Percentiles rank a stretch among this genome's conserved stretches.
Evolutionary conservation across 2,329 filamentous ascomycete genomes (phyloP).

Genomic region (Parafenestella ontariensis): DNA sequence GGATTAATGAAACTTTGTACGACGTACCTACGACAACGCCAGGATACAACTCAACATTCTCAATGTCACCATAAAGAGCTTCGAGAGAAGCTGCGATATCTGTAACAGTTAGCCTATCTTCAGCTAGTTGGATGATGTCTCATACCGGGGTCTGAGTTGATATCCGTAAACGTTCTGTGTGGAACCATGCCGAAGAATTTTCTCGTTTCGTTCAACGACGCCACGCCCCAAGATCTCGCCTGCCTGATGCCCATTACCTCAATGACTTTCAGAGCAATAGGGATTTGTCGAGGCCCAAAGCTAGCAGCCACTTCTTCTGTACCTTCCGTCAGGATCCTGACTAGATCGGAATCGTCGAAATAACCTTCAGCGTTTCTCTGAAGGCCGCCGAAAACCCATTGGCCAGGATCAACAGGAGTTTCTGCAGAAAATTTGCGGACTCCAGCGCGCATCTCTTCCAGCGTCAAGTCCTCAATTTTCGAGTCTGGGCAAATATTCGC

Average conservation of each 20-base stretch:
- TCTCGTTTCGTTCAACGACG: constrained; percentile 79
- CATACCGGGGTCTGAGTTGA: constrained; percentile 59
- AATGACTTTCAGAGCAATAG: constrained; percentile 49
- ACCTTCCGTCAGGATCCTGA: constrained; percentile 68
- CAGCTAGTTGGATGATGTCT: background rate
- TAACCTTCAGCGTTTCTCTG: constrained; percentile 67
- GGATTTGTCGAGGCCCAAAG: constrained; percentile 59
- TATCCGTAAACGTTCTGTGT: constrained; percentile 77
- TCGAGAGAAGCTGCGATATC: constrained; percentile 52
- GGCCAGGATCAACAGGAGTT: constrained; percentile 64
- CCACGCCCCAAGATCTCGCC: constrained; percentile 73
- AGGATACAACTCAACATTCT: constrained; percentile 69
- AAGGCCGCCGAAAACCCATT: constrained; percentile 71
- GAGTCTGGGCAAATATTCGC: background rate
- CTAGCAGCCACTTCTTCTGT: constrained; percentile 71
- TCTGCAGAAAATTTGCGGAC: constrained; percentile 47
- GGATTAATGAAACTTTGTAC: background rate
- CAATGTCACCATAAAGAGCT: constrained; percentile 59
- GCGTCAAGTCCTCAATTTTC: constrained; percentile 1
- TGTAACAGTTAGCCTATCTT: constrained; percentile 41
- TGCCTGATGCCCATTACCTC: constrained; percentile 77
- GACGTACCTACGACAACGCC: constrained; percentile 64
- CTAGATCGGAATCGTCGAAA: constrained; percentile 76
- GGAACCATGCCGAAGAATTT: constrained; percentile 76
- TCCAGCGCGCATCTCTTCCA: constrained; percentile 56